Conservation (phyloP, 2,329 filamentous ascomycete species). For the Cordyceps militaris region DNA sequence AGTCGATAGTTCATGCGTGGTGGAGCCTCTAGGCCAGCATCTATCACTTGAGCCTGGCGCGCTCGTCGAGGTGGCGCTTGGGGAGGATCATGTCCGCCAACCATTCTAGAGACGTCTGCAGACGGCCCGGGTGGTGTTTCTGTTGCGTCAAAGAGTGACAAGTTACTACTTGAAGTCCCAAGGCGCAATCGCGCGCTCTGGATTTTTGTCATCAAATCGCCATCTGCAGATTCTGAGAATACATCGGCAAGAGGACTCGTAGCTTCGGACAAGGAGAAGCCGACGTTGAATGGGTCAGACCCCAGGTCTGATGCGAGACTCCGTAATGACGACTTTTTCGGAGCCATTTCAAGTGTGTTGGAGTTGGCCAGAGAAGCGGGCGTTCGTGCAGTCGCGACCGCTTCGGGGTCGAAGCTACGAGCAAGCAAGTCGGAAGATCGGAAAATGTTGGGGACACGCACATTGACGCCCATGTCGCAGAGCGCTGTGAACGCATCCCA, state of each 20-base stretch:
- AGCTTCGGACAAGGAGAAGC: conserved; percentile 33
- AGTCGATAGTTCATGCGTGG: conserved; percentile 57
- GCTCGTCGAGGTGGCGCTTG: conserved; percentile 47
- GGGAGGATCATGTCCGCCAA: conserved; percentile 35
- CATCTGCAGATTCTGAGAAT: conserved; percentile 37
- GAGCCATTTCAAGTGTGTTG: conserved; percentile 32
- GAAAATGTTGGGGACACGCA: conserved; percentile 83
- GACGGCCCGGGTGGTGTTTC: conserved; percentile 48
- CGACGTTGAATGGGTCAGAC: conserved; percentile 46
- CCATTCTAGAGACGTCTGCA: conserved; percentile 18
- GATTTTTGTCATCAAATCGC: conserved; percentile 51
- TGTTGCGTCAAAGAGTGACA: conserved; percentile 45
- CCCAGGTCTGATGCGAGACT: conserved; percentile 29
- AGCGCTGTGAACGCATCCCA: conserved; percentile 93
- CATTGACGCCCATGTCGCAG: conserved; percentile 76
- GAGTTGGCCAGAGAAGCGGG: conserved; percentile 18
- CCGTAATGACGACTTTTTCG: conserved; percentile 36
- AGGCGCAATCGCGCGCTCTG: conserved; percentile 43
- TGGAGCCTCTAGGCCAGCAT: conserved; percentile 49
- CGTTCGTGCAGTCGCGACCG: conserved; percentile 31
- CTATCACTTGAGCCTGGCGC: conserved; percentile 45
- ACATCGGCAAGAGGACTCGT: conserved; percentile 37
- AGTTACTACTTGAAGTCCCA: conserved; percentile 30
- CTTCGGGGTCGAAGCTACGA: conserved; percentile 38
- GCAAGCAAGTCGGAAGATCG: conserved; percentile 55